A percentile compares a stretch with the other conserved stretches of the same genome.
Conservation (phyloP, 140 eudicot genomes). For the Ambrosia hybrid region DNA sequence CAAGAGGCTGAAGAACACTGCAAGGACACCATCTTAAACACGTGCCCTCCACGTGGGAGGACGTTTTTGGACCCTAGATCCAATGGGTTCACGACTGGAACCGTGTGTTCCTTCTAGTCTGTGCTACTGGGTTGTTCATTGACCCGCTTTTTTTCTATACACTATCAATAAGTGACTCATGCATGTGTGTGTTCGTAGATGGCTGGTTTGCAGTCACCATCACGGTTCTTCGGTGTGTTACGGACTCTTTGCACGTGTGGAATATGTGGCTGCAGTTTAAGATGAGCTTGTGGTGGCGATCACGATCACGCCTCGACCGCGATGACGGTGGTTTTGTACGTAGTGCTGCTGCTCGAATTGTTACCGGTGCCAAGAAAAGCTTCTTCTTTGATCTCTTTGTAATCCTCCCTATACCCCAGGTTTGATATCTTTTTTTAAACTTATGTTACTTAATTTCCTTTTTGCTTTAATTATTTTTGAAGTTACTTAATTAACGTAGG, state of each 20-base stretch:
- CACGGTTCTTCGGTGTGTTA: conserved; percentile 74
- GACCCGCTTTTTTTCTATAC: conserved; percentile 92
- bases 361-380: conserved; percentile 57
- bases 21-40: not conserved
- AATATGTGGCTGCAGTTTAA: conserved; percentile 90
- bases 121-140: conserved; percentile 78
- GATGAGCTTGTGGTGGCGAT: conserved; percentile 47
- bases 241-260: conserved; percentile 76
- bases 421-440: not conserved
- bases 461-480: not conserved
- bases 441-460: too few species aligned
- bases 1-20: conserved; percentile 8
- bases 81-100: conserved; percentile 86
- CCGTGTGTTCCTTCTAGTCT: conserved; percentile 73
- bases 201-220: conserved; percentile 92
- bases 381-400: conserved; percentile 83
- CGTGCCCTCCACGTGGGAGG: conserved; percentile 37
- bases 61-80: conserved; percentile 59
- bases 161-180: conserved; percentile 65
- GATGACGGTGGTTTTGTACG: conserved; percentile 29
- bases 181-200: conserved; percentile 85
- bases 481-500: not conserved
- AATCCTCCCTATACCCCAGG: conserved; percentile 94
- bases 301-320: conserved; percentile 16
- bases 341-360: conserved; percentile 24